These are phyloP conservation scores for Albifimbria verrucaria DNA, from an alignment of 2,329 filamentous ascomycete species.

Conservation along the genomic window DNA sequence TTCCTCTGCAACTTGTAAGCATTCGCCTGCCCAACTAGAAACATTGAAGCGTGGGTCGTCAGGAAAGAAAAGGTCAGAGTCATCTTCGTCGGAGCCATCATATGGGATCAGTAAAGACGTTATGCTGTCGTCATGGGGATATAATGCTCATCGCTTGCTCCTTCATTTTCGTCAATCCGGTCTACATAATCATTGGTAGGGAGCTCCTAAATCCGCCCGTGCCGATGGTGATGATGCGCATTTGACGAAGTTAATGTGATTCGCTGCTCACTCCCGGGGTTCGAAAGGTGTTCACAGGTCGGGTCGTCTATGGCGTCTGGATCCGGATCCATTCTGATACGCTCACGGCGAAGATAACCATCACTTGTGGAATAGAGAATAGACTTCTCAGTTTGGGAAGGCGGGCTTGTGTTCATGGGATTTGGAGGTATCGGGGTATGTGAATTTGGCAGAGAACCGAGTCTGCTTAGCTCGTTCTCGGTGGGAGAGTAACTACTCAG, in stretches of 20 bases:
- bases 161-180: background rate
- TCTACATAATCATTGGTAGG: too few species aligned
- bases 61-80: slow-evolving; percentile 54
- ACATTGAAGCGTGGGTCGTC: slow-evolving; percentile 63
- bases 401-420: background rate
- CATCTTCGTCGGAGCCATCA: slow-evolving; percentile 74
- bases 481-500: slow-evolving; percentile 26
- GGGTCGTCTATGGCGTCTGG: too few species aligned
- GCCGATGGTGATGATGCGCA: too few species aligned
- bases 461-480: background rate
- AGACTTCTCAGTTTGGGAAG: background rate
- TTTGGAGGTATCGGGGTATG: background rate
- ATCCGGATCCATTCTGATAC: too few species aligned
- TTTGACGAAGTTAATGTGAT: too few species aligned
- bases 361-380: too few species aligned
- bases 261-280: too few species aligned
- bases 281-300: too few species aligned
- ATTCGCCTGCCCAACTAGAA: slow-evolving; percentile 71
- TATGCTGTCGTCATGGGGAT: slow-evolving; percentile 77
- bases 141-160: background rate
- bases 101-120: slow-evolving; percentile 98
- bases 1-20: slow-evolving; percentile 94
- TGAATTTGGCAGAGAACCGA: background rate
- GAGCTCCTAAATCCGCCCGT: too few species aligned
- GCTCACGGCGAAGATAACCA: too few species aligned